Base-by-base conservation (phyloP, 163 green algal genomes). In the Coccomyxa subellipsoidea region DNA sequence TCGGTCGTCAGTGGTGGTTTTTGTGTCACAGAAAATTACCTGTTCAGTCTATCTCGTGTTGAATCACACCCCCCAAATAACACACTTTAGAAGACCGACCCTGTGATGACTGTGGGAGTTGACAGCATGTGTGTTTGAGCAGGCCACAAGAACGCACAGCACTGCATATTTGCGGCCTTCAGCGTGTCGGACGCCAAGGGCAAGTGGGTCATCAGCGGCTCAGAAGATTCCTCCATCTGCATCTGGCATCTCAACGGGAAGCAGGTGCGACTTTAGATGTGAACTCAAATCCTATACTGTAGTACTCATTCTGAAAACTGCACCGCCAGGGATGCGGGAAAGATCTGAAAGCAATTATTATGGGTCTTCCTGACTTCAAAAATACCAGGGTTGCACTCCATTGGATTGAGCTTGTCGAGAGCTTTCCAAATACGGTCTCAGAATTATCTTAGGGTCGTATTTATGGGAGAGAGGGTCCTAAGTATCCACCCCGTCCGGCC, bases 211-310 rank as follows among this genome's bases (percentile, higher is more conserved):
- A 80, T 95, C 0, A 90, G 83, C 32, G 93, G 94, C 23, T 94
- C 88, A 21, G 94, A 97, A 73, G 94, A 97, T 86, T 39, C 88
- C 54, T 79, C 77, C 72, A 82, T 96, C 10, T 90, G 82, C 78
- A 75, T 94, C 36, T 97, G 92, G 87, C 87, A 91, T 69, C 78
- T 96, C 23, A 91, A 93, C 69, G 90, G 39, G 32, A 87, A 88
- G 29, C 35, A 88, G 78, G 87, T 84, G 34, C 27, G 82, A 47
- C 6, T 35, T 31, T 27, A 7, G 8, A 18, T 75, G 66, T 34
- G 47, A 12, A 29, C 47, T 66, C 47, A 66, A 12, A 12, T 29
- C 47, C 18, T 66, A 66, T 66, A 66, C 66, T 12, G 8, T 75
- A 12, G 23, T 75, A 25, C 66, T 75, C 7, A 25, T 8, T 31